These are phyloP conservation scores for Wickerhamomyces canadensis DNA, from an alignment of 805 yeast species.

Conservation along the genomic window DNA sequence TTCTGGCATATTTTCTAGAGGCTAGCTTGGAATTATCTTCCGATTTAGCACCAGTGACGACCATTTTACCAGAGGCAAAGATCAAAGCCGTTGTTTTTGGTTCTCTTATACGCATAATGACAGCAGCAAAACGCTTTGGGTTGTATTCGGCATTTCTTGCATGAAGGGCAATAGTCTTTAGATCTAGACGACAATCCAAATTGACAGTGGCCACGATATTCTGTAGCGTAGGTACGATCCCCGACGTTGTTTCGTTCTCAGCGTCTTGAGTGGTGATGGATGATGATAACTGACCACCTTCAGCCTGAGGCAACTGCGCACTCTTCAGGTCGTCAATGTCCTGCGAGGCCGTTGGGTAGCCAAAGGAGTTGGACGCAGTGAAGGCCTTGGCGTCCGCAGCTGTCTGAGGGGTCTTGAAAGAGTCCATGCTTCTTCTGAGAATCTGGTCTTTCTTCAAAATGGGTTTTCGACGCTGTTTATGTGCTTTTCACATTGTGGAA, in stretches of 20 bases:
- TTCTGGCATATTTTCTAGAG: constrained; percentile 95
- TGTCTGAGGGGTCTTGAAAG: constrained; percentile 24
- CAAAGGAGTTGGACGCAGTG: constrained; percentile 23
- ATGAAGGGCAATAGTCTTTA: constrained; percentile 95
- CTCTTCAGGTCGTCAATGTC: constrained; percentile 20
- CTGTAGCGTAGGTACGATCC: constrained; percentile 89
- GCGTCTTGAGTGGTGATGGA: no score
- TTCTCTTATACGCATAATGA: constrained; percentile 97
- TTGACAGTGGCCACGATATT: constrained; percentile 98
- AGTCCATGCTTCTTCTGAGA: constrained; percentile 15
- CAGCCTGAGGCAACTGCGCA: no score
- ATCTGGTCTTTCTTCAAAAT: not conserved
- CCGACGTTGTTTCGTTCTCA: constrained; percentile 83
- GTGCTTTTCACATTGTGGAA: not conserved
- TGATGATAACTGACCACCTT: no score
- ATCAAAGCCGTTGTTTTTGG: constrained; percentile 97
- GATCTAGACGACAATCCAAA: constrained; percentile 89
- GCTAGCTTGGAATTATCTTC: constrained; percentile 99
- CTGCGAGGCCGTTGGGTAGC: constrained; percentile 24
- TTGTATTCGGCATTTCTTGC: constrained; percentile 99
- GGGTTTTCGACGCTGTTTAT: no score
- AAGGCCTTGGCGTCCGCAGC: constrained; percentile 25
- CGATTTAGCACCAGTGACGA: constrained; percentile 97
- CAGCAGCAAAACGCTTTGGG: constrained; percentile 98
- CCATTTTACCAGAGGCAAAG: constrained; percentile 99